phyloP scores from a whole-genome alignment of 495 filamentous ascomycete species.

The Penicillium lividum region DNA sequence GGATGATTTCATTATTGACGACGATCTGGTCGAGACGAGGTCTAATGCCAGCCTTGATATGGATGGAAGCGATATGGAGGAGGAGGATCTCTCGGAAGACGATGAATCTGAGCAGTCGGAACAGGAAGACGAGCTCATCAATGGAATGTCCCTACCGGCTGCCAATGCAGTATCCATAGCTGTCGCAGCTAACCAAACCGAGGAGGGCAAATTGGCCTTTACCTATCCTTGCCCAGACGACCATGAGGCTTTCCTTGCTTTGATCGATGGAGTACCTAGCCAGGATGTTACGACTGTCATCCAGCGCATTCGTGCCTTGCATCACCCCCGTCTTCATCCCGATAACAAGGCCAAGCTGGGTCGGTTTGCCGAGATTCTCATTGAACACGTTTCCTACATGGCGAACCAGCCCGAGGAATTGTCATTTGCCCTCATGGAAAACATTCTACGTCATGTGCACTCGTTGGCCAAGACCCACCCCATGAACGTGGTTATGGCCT shows the following conservation, averaged over 20 bases:
- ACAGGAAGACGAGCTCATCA: constrained; percentile 48
- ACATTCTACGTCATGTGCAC: constrained; percentile 75
- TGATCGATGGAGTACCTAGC: constrained; percentile 57
- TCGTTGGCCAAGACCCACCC: constrained; percentile 84
- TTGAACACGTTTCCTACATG: constrained; percentile 75
- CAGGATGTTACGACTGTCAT: constrained; percentile 75
- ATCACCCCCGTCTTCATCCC: constrained; percentile 81
- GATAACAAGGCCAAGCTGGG: constrained; percentile 83
- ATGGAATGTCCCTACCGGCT: constrained; percentile 36
- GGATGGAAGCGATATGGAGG: constrained; percentile 54
- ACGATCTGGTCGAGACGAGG: constrained; percentile 67
- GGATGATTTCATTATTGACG: constrained; percentile 88
- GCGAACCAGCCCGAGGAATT: constrained; percentile 51
- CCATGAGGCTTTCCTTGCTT: constrained; percentile 69
- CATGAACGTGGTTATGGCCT: constrained; percentile 71
- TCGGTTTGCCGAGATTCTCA: constrained; percentile 70
- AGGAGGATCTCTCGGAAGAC: constrained; percentile 44
- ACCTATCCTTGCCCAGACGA: constrained; percentile 81
- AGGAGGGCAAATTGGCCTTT: constrained; percentile 63
- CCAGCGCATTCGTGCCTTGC: constrained; percentile 81
- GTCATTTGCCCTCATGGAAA: constrained; percentile 63
- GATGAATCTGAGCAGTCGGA: constrained; percentile 54
- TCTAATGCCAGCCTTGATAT: constrained; percentile 57
- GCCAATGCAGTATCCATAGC: constrained; percentile 27
- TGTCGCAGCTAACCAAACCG: constrained; percentile 34